Conservation (phyloP, 2,329 filamentous ascomycete species). For the Aspergillus uvarum region DNA sequence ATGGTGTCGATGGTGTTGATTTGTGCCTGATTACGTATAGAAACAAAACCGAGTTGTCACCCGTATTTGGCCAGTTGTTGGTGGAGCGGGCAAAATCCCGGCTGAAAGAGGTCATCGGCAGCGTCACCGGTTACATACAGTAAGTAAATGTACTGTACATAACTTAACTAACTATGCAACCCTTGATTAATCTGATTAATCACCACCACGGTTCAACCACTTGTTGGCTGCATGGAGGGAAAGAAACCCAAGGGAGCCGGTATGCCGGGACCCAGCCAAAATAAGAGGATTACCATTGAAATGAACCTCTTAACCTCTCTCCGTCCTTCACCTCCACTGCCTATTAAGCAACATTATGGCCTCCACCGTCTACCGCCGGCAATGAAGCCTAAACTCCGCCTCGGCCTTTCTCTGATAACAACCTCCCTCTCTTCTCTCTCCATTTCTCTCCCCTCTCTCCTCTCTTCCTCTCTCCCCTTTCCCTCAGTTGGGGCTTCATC, state of each 20-base stretch:
- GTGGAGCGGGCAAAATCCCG: too few relatives aligned
- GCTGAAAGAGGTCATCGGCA: too few relatives aligned
- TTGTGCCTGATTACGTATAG: not conserved
- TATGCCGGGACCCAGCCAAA: not conserved
- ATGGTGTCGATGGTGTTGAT: not conserved
- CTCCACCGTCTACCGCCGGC: conserved; percentile 7
- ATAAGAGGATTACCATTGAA: not conserved
- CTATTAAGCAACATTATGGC: conserved; percentile 9
- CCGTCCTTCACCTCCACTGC: not conserved
- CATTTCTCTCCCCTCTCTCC: not conserved
- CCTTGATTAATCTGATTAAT: not conserved
- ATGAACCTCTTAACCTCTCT: too few relatives aligned
- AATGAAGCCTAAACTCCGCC: conserved; percentile 1
- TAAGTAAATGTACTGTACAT: too few relatives aligned
- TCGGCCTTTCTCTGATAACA: conserved; percentile 8
- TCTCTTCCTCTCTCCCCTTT: not conserved
- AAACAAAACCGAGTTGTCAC: conserved; percentile 1
- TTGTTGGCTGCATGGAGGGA: too few relatives aligned
- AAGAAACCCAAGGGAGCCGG: too few relatives aligned
- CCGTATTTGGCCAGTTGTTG: not conserved
- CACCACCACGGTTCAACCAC: not conserved
- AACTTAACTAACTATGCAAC: not conserved
- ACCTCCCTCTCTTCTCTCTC: conserved; percentile 1
- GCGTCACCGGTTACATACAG: not conserved
- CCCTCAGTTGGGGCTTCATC: not conserved